Percentiles rank a stretch among this genome's conserved stretches.
These are phyloP conservation scores for Strobilomyces echinocephalus DNA, from an alignment of 768 basidiomycete genomes.

Conservation along the genomic window DNA sequence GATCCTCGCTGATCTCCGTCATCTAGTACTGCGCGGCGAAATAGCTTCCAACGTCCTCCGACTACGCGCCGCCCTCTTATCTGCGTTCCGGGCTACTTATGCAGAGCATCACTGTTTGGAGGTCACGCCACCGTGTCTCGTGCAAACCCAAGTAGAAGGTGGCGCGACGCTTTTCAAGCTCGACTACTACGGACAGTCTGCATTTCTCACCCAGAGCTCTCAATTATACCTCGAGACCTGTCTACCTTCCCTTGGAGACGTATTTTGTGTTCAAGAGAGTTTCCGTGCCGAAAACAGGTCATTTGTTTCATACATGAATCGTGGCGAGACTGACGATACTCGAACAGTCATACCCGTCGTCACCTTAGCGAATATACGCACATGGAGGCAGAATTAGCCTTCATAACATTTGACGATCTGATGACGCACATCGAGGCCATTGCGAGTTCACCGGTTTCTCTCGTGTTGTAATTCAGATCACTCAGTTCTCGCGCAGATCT, in stretches of 20 bases:
- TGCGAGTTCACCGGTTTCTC: slow-evolving; percentile 39
- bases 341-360: slow-evolving; percentile 69
- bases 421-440: slow-evolving; percentile 89
- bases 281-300: slow-evolving; percentile 97
- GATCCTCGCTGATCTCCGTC: slow-evolving; percentile 89
- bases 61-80: slow-evolving; percentile 76
- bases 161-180: slow-evolving; percentile 94
- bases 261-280: slow-evolving; percentile 96
- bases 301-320: not conserved
- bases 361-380: slow-evolving; percentile 98
- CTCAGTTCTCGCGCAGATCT: slow-evolving; percentile 55
- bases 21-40: slow-evolving; percentile 92
- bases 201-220: slow-evolving; percentile 94
- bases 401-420: slow-evolving; percentile 89
- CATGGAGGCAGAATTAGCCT: slow-evolving; percentile 91
- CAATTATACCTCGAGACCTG: slow-evolving; percentile 98
- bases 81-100: slow-evolving; percentile 74
- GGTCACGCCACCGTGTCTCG: slow-evolving; percentile 95
- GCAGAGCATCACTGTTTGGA: slow-evolving; percentile 66
- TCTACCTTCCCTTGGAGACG: slow-evolving; percentile 91
- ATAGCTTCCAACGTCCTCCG: slow-evolving; percentile 88
- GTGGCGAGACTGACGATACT: not conserved
- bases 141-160: slow-evolving; percentile 97
- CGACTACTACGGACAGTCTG: slow-evolving; percentile 91
- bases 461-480: not conserved